Conservation (phyloP, 2,329 filamentous ascomycete species). For the Chaetomium globosum region DNA sequence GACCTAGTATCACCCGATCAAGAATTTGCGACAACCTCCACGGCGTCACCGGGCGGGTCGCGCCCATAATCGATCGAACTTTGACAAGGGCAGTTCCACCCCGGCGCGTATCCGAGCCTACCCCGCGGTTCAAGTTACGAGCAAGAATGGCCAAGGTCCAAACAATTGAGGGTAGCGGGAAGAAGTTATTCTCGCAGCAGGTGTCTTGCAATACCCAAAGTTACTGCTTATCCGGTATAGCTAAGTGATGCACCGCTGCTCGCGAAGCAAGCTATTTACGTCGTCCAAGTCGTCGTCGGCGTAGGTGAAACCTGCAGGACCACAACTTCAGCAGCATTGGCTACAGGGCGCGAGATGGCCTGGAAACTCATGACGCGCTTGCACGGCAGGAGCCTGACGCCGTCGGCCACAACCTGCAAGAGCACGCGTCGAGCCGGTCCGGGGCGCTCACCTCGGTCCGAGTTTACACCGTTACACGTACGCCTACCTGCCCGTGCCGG, state of each 20-base stretch:
- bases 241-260: constrained; percentile 47
- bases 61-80: no score
- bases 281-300: constrained; percentile 45
- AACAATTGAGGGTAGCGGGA: constrained; percentile 24
- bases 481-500: constrained; percentile 10
- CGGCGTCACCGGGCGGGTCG: no score
- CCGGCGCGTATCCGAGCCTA: constrained; percentile 33
- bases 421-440: constrained; percentile 9
- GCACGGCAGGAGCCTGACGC: constrained; percentile 14
- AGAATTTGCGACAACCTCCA: no score
- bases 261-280: constrained; percentile 42
- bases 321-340: constrained; percentile 40
- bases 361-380: constrained; percentile 19
- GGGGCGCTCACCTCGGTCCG: constrained; percentile 20
- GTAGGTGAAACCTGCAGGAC: constrained; percentile 50
- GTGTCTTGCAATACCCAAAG: constrained; percentile 44
- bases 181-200: constrained; percentile 49
- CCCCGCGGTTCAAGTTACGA: constrained; percentile 41
- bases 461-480: constrained; percentile 14
- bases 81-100: no score
- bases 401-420: constrained; percentile 17
- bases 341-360: background rate
- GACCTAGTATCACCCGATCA: no score
- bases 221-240: constrained; percentile 45
- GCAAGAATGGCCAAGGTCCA: constrained; percentile 30